Percentiles rank a stretch among this genome's conserved stretches.
These are phyloP conservation scores for Trifolium dubium DNA, from an alignment of 306 rosid species.

Conservation along the genomic window DNA sequence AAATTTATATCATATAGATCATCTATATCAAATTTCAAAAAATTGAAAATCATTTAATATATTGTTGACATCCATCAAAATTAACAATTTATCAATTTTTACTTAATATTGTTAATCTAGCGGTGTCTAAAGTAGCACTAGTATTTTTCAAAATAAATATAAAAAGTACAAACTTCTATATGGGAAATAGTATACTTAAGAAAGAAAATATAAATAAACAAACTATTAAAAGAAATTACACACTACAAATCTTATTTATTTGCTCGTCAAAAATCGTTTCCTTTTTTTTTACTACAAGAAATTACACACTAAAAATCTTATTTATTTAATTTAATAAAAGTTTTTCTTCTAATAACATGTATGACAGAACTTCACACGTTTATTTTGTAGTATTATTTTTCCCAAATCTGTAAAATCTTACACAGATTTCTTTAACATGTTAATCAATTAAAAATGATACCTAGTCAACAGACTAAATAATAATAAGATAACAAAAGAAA, in stretches of 20 bases:
- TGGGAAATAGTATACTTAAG: neutral
- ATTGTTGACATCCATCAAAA: too few species aligned
- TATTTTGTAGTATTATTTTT: neutral
- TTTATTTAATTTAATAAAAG: neutral
- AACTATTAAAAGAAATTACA: neutral
- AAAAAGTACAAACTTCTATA: too few species aligned
- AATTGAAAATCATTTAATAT: too few species aligned
- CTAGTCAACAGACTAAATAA: neutral
- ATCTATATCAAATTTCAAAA: too few species aligned
- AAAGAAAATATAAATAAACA: neutral
- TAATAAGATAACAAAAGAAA: neutral
- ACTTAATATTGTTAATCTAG: too few species aligned
- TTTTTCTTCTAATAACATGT: neutral
- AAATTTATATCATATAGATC: too few species aligned
- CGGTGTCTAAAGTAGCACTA: too few species aligned
- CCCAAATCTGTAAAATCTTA: neutral
- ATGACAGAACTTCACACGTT: neutral
- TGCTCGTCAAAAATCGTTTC: too few species aligned
- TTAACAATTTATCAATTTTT: too few species aligned
- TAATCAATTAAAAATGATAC: neutral
- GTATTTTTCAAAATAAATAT: too few species aligned
- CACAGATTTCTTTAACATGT: neutral
- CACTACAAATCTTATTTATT: too few species aligned
- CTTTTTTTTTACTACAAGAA: neutral
- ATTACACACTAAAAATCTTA: neutral